A percentile compares a stretch with the other conserved stretches of the same genome.
Conservation (phyloP, 257 asterid genomes). For the Primulina eburnea region DNA sequence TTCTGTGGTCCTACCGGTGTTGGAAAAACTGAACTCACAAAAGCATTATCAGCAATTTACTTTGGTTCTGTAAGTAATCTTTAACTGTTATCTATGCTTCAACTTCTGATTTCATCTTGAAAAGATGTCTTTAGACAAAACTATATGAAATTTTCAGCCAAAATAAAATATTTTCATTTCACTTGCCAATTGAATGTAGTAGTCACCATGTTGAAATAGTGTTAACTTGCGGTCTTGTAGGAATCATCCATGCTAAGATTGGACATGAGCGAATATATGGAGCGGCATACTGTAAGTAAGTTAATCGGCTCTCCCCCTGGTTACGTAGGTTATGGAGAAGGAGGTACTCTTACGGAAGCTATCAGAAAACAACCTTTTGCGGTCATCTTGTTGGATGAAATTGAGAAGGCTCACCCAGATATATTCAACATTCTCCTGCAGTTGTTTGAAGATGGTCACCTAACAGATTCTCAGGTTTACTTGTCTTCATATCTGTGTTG, state of each 20-base stretch:
- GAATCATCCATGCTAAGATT: constrained; percentile 90
- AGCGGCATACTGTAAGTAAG: constrained; percentile 96
- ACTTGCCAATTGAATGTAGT: not conserved
- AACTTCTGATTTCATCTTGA: constrained; percentile 13
- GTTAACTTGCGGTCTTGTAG: constrained; percentile 34
- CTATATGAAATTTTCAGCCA: not conserved
- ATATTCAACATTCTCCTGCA: constrained; percentile 93
- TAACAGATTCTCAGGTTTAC: constrained; percentile 94
- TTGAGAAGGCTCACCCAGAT: constrained; percentile 98
- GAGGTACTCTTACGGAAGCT: constrained; percentile 95
- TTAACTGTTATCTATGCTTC: constrained; percentile 9
- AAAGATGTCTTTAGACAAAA: constrained; percentile 1
- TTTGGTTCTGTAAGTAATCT: constrained; percentile 85
- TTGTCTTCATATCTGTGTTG: constrained; percentile 6
- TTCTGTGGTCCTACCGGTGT: constrained; percentile 99
- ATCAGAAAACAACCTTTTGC: constrained; percentile 89
- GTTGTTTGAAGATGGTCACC: constrained; percentile 95
- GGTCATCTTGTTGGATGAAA: constrained; percentile 88
- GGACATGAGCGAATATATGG: constrained; percentile 99
- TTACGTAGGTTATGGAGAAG: constrained; percentile 92
- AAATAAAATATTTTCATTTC: not conserved
- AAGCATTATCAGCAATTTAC: constrained; percentile 86
- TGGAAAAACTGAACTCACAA: constrained; percentile 94
- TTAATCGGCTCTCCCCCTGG: constrained; percentile 99
- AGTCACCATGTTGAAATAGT: constrained; percentile 22